phyloP scores from a whole-genome alignment of 768 basidiomycete species.

The Gymnopilus junonius region DNA sequence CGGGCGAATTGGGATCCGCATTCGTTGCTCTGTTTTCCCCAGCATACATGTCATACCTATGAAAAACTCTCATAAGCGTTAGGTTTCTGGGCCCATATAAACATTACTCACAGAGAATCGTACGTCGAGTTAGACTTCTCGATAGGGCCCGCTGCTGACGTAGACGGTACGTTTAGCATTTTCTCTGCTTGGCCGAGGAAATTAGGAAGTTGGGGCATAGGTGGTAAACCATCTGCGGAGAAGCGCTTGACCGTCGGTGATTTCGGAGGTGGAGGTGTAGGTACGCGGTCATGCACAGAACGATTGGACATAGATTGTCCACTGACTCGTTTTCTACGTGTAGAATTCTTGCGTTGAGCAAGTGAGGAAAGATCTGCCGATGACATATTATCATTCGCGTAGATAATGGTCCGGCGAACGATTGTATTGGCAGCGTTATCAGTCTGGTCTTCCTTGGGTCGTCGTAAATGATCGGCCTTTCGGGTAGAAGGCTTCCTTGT shows the following conservation, averaged over 20 bases:
- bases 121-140: constrained; percentile 76
- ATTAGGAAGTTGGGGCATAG: constrained; percentile 66
- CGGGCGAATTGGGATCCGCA: constrained; percentile 37
- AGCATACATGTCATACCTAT: constrained; percentile 81
- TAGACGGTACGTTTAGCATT: constrained; percentile 41
- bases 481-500: constrained; percentile 41
- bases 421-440: constrained; percentile 50
- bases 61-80: constrained; percentile 24
- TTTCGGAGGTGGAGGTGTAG: constrained; percentile 84
- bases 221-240: constrained; percentile 68
- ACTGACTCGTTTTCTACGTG: constrained; percentile 67
- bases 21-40: constrained; percentile 55
- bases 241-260: constrained; percentile 59
- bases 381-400: constrained; percentile 64
- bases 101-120: constrained; percentile 72
- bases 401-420: constrained; percentile 80
- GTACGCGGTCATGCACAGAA: constrained; percentile 80
- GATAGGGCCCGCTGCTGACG: constrained; percentile 42
- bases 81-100: constrained; percentile 19
- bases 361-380: constrained; percentile 61
- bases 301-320: constrained; percentile 63
- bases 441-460: constrained; percentile 41
- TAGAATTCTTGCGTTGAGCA: constrained; percentile 58
- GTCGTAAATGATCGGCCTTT: constrained; percentile 42
- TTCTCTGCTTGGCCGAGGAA: constrained; percentile 50